Percentiles rank a stretch among this genome's conserved stretches.
Evolutionary conservation across 495 filamentous ascomycete species (phyloP).

Genomic region (Penicillium bialowiezense): DNA sequence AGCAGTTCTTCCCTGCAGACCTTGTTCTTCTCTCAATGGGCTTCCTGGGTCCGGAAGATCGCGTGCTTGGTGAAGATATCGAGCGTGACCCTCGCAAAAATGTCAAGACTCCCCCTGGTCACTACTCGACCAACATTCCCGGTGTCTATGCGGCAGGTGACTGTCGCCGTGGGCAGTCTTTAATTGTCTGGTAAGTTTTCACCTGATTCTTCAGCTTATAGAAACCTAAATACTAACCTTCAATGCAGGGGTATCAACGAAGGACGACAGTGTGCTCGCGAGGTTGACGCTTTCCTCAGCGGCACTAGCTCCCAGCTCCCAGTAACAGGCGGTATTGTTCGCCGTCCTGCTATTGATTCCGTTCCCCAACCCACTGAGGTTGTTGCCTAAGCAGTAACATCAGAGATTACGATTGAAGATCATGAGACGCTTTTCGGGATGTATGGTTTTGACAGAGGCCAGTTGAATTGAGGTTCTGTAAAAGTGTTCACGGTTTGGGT

Average conservation of each 20-base stretch:
- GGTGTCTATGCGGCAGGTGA: slow-evolving; percentile 97
- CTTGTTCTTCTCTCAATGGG: slow-evolving; percentile 97
- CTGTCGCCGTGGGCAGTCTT: slow-evolving; percentile 91
- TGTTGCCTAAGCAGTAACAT: slow-evolving; percentile 21
- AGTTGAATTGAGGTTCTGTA: background rate
- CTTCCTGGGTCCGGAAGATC: slow-evolving; percentile 93
- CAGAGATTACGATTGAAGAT: too few relatives aligned
- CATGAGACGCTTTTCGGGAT: too few relatives aligned
- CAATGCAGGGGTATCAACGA: slow-evolving; percentile 92
- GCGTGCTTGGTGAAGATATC: slow-evolving; percentile 79
- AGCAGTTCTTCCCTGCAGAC: slow-evolving; percentile 97
- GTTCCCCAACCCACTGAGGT: slow-evolving; percentile 33
- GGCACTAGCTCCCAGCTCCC: slow-evolving; percentile 73
- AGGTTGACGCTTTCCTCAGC: slow-evolving; percentile 89
- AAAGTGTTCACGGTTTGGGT: slow-evolving; percentile 3
- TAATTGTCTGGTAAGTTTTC: slow-evolving; percentile 89
- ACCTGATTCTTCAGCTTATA: background rate
- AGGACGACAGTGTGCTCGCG: slow-evolving; percentile 88
- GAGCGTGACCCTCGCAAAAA: slow-evolving; percentile 96
- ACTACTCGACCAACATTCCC: slow-evolving; percentile 83
- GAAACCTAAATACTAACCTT: slow-evolving; percentile 9
- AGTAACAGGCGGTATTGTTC: slow-evolving; percentile 92
- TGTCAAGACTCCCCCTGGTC: slow-evolving; percentile 89
- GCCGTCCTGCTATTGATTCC: slow-evolving; percentile 61
- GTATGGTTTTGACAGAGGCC: slow-evolving; percentile 2